A percentile compares a stretch with the other conserved stretches of the same genome.
phyloP scores from a whole-genome alignment of 2,329 filamentous ascomycete genomes.

The Chrysoporthe cubensis region DNA sequence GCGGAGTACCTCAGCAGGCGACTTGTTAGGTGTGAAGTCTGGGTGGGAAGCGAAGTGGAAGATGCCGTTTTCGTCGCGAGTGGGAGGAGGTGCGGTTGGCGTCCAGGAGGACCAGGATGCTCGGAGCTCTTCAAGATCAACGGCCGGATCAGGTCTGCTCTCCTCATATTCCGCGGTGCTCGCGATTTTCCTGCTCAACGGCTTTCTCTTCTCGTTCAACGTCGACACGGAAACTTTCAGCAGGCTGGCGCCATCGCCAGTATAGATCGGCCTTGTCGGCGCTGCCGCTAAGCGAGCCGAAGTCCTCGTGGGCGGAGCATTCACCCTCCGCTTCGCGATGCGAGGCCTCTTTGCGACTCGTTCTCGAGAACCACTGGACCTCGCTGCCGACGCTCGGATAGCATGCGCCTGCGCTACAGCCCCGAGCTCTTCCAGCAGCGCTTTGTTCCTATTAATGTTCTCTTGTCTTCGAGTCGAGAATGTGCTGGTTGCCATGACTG shows the following conservation, averaged over 20 bases:
- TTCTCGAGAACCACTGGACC: not conserved
- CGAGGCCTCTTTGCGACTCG: constrained; percentile 13
- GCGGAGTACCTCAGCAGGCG: constrained; percentile 53
- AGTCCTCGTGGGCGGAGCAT: constrained; percentile 42
- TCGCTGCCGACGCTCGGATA: constrained; percentile 28
- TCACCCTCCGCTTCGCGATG: constrained; percentile 15
- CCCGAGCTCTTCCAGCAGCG: constrained; percentile 50
- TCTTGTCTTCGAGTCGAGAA: constrained; percentile 50
- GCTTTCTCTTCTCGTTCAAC: not conserved
- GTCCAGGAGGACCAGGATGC: constrained; percentile 50
- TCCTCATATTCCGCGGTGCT: no score
- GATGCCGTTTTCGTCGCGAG: constrained; percentile 44
- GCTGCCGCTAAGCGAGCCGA: constrained; percentile 53
- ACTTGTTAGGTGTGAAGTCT: constrained; percentile 56
- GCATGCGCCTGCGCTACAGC: constrained; percentile 40
- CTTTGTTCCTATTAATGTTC: constrained; percentile 55
- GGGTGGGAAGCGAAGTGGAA: constrained; percentile 52
- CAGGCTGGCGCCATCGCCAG: constrained; percentile 38
- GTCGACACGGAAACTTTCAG: not conserved
- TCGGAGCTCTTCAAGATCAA: constrained; percentile 32
- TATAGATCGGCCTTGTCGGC: constrained; percentile 40
- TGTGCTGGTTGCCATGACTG: constrained; percentile 29
- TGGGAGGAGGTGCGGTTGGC: constrained; percentile 43
- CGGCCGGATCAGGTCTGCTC: not conserved
- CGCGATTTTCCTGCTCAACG: not conserved